Evolutionary conservation across 2,329 filamentous ascomycete genomes (phyloP).

Genomic region (Epichloe coenophiala): DNA sequence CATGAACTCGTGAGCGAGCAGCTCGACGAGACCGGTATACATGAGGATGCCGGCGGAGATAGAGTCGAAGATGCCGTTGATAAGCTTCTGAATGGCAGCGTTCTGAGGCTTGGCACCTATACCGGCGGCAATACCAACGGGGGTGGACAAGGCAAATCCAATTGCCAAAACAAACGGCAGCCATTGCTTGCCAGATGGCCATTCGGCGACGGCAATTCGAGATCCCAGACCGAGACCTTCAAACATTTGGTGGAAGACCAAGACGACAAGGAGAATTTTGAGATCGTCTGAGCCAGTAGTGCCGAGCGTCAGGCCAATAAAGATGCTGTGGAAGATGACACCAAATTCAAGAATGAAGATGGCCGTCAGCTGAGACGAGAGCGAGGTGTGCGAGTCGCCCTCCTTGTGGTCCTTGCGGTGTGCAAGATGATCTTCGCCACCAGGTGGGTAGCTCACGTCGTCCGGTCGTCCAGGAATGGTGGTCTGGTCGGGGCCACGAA

Average conservation of each 20-base stretch:
- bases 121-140: constrained; percentile 72
- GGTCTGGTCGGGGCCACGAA: constrained; percentile 11
- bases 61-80: constrained; percentile 81
- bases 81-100: constrained; percentile 41
- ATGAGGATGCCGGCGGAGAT: constrained; percentile 84
- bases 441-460: constrained; percentile 50
- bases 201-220: constrained; percentile 63
- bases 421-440: constrained; percentile 62
- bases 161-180: constrained; percentile 66
- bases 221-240: constrained; percentile 87
- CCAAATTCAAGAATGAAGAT: constrained; percentile 94
- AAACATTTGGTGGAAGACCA: constrained; percentile 85
- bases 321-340: constrained; percentile 87
- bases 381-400: constrained; percentile 36
- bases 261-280: constrained; percentile 46
- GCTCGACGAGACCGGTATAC: constrained; percentile 84
- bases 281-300: constrained; percentile 39
- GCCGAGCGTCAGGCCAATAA: constrained; percentile 74
- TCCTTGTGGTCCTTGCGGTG: constrained; percentile 58
- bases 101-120: constrained; percentile 51
- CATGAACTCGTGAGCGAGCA: constrained; percentile 95
- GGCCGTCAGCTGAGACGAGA: constrained; percentile 68
- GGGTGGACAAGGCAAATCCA: constrained; percentile 67
- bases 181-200: constrained; percentile 56
- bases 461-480: constrained; percentile 22